phyloP scores from a whole-genome alignment of 2,329 filamentous ascomycete species.

The Colletotrichum costaricense region DNA sequence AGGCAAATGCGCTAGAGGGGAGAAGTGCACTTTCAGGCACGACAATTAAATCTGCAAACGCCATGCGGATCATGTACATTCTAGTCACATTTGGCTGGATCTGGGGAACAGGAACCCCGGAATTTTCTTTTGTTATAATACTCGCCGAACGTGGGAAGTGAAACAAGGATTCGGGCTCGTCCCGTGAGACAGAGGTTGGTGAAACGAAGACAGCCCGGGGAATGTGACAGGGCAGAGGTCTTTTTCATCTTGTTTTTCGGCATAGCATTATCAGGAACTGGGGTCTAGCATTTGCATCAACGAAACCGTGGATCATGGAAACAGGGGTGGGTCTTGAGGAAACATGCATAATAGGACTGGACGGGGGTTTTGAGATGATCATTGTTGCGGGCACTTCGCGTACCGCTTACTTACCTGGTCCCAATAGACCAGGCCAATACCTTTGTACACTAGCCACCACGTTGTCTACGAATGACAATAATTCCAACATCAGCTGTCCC shows the following conservation, averaged over 20 bases:
- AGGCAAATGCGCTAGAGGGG: conserved; percentile 78
- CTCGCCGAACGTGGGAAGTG: background rate
- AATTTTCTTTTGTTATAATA: conserved; percentile 1
- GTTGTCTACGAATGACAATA: conserved; percentile 19
- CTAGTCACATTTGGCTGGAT: background rate
- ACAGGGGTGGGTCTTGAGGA: background rate
- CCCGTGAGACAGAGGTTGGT: background rate
- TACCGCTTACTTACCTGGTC: background rate
- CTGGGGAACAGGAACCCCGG: background rate
- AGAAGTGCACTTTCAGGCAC: conserved; percentile 80
- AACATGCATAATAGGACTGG: conserved; percentile 12
- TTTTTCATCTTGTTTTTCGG: background rate
- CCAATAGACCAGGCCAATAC: background rate
- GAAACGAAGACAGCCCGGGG: background rate
- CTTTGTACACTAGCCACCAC: conserved; percentile 18
- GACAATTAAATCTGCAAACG: conserved; percentile 49
- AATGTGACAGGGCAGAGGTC: background rate
- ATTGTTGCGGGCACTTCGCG: background rate
- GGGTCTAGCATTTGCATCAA: conserved; percentile 29
- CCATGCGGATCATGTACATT: conserved; percentile 2
- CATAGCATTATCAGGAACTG: conserved; percentile 25
- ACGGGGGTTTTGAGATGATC: background rate
- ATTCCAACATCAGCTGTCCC: background rate
- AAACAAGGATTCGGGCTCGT: background rate
- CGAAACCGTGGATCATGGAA: conserved; percentile 9